Evolutionary conservation across 345 rosid species (phyloP), one percentile per base, ranked within the genome.

Genomic region (Lagerstroemia speciosa): DNA sequence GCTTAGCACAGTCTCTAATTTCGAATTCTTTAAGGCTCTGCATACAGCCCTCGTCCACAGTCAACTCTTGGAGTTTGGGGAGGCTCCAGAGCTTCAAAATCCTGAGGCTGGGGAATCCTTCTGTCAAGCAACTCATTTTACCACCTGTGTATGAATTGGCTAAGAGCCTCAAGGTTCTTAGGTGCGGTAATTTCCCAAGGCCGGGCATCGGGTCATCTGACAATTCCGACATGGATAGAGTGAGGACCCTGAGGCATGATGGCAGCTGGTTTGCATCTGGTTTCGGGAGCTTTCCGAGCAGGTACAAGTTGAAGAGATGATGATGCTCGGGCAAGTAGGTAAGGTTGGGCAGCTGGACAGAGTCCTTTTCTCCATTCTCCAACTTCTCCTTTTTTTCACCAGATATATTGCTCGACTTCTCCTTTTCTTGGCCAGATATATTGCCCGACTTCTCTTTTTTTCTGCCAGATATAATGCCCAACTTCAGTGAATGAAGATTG

Each of bases 51-150:
- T 0, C 0, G 8, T 6, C 32, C 3, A 65, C 19, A 15, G 0
- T 26, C n/a, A 65, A 5, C 8, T 41, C 0, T 20, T 0, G 0
- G 3, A 65, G 68, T 0, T 0, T 0, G 26, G 37, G 6, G 1
- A 65, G 55, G 24, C 24, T 43, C 68, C 68, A 65, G 22, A 65
- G 24, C 36, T 65, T 43, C 55, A 43, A 43, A n/a, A 45, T 0
- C 55, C 0, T 0, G 68, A 43, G 55, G 9, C 36, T 41, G 2
- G 68, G 68, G 0, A 43, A 65, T 6, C n/a, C 68, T 0, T 3
- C 32, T 15, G 20, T 19, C 14, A 0, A 6, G 68, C 45, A 65
- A 0, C 1, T 4, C n/a, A 38, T 8, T 2, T 4, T 0, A 2
- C 3, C 1, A 31, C 33, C 33, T 0, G 10, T 1, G 20, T 36